Evolutionary conservation across 768 basidiomycete genomes (phyloP).

Genomic region (Mycena epipterygia): DNA sequence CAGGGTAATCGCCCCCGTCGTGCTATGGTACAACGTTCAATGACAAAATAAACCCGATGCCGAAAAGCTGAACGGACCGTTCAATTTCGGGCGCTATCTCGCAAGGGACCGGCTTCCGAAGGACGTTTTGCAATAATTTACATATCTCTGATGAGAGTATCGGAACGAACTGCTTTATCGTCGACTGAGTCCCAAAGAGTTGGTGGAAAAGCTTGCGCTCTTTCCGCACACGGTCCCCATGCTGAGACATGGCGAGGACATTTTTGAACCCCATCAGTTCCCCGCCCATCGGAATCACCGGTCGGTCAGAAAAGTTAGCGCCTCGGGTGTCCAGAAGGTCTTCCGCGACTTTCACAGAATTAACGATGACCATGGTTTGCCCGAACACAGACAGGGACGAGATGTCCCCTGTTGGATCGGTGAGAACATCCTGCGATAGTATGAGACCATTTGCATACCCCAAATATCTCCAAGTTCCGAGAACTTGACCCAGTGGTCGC

Average conservation of each 20-base stretch:
- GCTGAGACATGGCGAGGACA: constrained; percentile 14
- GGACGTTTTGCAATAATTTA: constrained; percentile 3
- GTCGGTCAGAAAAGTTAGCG: constrained; percentile 68
- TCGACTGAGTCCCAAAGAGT: constrained; percentile 15
- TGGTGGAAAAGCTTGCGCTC: constrained; percentile 36
- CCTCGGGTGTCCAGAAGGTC: constrained; percentile 67
- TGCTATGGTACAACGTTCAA: background rate
- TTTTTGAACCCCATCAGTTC: constrained; percentile 44
- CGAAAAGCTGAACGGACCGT: background rate
- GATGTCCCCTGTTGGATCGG: constrained; percentile 47
- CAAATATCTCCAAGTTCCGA: constrained; percentile 49
- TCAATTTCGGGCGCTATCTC: background rate
- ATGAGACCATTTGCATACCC: constrained; percentile 37
- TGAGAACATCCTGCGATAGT: background rate
- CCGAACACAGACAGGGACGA: constrained; percentile 52
- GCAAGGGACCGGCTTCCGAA: background rate
- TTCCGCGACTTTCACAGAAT: constrained; percentile 53
- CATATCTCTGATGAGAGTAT: constrained; percentile 2
- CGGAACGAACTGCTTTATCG: constrained; percentile 11
- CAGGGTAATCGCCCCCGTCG: constrained; percentile 27
- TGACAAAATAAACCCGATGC: background rate
- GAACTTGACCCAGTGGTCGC: constrained; percentile 45
- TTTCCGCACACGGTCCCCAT: constrained; percentile 25
- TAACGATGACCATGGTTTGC: constrained; percentile 62
- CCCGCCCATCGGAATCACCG: constrained; percentile 56